Evolutionary conservation across 768 basidiomycete species (phyloP).

Genomic region (Agrocybe chaxingu): DNA sequence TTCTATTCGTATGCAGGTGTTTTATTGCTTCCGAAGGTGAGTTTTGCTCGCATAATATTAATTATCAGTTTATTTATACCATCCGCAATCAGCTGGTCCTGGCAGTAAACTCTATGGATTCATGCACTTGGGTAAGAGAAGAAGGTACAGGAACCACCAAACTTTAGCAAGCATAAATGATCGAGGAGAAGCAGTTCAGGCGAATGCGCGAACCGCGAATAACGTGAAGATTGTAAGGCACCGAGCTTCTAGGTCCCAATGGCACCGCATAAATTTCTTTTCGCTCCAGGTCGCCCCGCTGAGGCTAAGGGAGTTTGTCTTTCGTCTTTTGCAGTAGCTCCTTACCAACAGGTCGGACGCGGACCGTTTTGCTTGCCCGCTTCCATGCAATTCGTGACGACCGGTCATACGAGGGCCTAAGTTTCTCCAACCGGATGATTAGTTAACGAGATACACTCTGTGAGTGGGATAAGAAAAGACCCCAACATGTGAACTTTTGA

Average conservation of each 20-base stretch:
- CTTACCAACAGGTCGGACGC: too few species aligned
- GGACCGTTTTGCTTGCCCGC: background rate
- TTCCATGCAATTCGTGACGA: background rate
- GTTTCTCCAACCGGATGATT: slow-evolving; percentile 14
- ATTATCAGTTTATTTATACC: too few species aligned
- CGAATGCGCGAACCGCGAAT: slow-evolving; percentile 2
- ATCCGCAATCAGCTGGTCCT: too few species aligned
- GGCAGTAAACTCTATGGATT: too few species aligned
- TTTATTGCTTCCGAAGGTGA: too few species aligned
- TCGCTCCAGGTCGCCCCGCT: background rate
- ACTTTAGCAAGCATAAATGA: slow-evolving; percentile 11
- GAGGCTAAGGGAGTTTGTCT: too few species aligned
- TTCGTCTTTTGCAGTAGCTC: too few species aligned
- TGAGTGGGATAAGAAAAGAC: slow-evolving; percentile 17
- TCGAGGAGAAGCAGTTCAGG: slow-evolving; percentile 18
- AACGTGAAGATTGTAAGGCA: slow-evolving; percentile 5
- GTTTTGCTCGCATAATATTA: too few species aligned
- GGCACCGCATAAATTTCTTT: background rate
- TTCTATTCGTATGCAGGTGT: slow-evolving; percentile 3
- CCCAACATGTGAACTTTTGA: slow-evolving; percentile 25
- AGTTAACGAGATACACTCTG: slow-evolving; percentile 20
- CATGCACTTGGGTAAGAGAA: background rate
- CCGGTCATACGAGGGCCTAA: background rate
- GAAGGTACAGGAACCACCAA: slow-evolving; percentile 14
- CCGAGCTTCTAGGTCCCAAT: slow-evolving; percentile 16